phyloP scores from a whole-genome alignment of 108 stramenopile species.

The Cylindrotheca fusiformis region DNA sequence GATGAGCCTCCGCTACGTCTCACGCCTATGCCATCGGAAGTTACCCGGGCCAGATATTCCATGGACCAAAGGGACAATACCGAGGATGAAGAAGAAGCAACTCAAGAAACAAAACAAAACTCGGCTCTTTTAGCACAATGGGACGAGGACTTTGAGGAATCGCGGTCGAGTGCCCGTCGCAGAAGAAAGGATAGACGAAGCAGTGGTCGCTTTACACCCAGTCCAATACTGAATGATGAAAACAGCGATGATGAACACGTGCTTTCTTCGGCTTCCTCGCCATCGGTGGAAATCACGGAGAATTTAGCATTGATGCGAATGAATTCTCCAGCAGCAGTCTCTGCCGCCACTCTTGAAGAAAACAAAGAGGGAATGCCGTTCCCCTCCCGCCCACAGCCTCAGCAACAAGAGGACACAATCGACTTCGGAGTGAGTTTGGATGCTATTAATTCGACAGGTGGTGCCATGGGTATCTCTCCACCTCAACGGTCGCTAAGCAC shows the following conservation, averaged over 20 bases:
- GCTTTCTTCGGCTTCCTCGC: background rate
- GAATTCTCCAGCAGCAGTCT: conserved; percentile 2
- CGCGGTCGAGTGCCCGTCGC: background rate
- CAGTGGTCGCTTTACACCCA: conserved; percentile 23
- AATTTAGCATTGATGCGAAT: conserved; percentile 13
- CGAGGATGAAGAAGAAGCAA: conserved; percentile 23
- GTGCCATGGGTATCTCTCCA: conserved; percentile 17
- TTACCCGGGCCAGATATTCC: conserved; percentile 17
- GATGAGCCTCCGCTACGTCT: conserved; percentile 22
- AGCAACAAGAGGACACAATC: background rate
- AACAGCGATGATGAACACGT: background rate
- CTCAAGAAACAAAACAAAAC: conserved; percentile 29
- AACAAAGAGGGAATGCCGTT: background rate
- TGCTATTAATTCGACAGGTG: conserved; percentile 9
- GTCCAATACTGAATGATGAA: conserved; percentile 5
- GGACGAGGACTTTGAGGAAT: conserved; percentile 21
- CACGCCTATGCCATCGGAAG: conserved; percentile 22
- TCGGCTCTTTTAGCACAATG: conserved; percentile 22
- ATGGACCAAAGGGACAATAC: conserved; percentile 22
- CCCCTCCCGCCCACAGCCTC: background rate
- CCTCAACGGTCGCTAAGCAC: background rate
- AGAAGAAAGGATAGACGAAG: conserved; percentile 23
- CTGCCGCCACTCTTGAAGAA: background rate
- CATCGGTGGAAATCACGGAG: conserved; percentile 6
- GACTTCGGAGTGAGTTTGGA: conserved; percentile 2